phyloP scores from a whole-genome alignment of 805 yeast genomes.

The Grigorovia transvaalensis region DNA sequence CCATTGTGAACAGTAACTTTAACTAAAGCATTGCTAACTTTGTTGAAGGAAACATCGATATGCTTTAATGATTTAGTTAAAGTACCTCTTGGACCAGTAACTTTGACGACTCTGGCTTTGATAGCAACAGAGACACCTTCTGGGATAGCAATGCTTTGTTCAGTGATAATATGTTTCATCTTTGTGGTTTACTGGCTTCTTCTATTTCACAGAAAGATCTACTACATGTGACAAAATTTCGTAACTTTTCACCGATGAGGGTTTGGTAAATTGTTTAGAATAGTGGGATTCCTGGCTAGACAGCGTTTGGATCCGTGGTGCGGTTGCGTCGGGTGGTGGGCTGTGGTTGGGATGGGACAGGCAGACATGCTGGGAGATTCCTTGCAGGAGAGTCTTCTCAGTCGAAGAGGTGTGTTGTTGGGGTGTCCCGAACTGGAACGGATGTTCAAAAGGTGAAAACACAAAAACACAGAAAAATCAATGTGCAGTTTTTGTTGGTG shows the following conservation, averaged over 20 bases:
- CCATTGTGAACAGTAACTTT: slow-evolving; percentile 94
- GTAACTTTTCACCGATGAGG: background rate
- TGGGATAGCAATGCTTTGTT: slow-evolving; percentile 76
- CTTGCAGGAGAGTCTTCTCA: too few relatives aligned
- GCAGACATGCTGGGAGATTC: too few relatives aligned
- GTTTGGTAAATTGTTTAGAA: background rate
- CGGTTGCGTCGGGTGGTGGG: too few relatives aligned
- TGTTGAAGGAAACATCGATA: slow-evolving; percentile 86
- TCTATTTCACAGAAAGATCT: background rate
- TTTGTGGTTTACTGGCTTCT: background rate
- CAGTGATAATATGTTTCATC: slow-evolving; percentile 83
- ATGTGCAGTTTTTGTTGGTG: too few relatives aligned
- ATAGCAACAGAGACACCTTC: slow-evolving; percentile 86
- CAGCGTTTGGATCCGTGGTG: too few relatives aligned
- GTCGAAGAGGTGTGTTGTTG: too few relatives aligned
- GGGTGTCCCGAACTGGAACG: too few relatives aligned
- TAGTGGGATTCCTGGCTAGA: too few relatives aligned
- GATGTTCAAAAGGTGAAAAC: too few relatives aligned
- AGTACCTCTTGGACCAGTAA: slow-evolving; percentile 96
- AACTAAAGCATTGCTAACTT: slow-evolving; percentile 49
- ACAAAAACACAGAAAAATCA: too few relatives aligned
- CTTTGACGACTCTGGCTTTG: slow-evolving; percentile 83
- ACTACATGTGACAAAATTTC: background rate
- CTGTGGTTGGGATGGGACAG: too few relatives aligned
- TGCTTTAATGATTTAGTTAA: slow-evolving; percentile 85